Evolutionary conservation across 768 basidiomycete genomes (phyloP).

Genomic region (Arthromyces matolae): DNA sequence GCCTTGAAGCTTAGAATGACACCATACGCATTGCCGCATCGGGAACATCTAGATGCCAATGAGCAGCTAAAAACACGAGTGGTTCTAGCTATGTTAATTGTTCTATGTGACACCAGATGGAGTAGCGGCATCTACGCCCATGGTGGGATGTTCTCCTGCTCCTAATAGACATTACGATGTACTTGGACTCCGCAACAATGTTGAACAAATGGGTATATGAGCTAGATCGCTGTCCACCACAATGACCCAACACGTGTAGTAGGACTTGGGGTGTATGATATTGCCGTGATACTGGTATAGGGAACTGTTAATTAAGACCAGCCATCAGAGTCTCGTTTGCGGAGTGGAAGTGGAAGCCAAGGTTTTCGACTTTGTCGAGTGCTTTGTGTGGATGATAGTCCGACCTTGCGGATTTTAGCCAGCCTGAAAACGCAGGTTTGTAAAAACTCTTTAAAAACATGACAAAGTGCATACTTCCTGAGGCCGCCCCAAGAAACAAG

Average conservation of each 20-base stretch:
- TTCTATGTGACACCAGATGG: no score
- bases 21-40: no score
- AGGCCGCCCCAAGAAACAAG: constrained; percentile 65
- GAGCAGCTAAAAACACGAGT: no score
- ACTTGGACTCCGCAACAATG: no score
- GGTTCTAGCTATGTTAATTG: no score
- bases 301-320: constrained; percentile 43
- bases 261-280: not conserved
- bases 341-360: constrained; percentile 49
- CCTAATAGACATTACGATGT: no score
- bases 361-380: constrained; percentile 23
- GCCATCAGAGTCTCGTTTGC: constrained; percentile 35
- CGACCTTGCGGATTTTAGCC: constrained; percentile 44
- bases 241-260: not conserved
- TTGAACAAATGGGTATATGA: no score
- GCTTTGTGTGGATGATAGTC: constrained; percentile 35
- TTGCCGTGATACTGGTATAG: constrained; percentile 6
- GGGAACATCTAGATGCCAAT: no score
- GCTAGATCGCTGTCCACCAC: no score
- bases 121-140: no score
- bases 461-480: constrained; percentile 42
- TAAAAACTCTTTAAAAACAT: constrained; percentile 2
- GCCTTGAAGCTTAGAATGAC: no score
- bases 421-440: constrained; percentile 26
- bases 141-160: no score